Evolutionary conservation across 331 rosid genomes (phyloP), one percentile per base, ranked within the genome.

Genomic region (Stylosanthes scabra): DNA sequence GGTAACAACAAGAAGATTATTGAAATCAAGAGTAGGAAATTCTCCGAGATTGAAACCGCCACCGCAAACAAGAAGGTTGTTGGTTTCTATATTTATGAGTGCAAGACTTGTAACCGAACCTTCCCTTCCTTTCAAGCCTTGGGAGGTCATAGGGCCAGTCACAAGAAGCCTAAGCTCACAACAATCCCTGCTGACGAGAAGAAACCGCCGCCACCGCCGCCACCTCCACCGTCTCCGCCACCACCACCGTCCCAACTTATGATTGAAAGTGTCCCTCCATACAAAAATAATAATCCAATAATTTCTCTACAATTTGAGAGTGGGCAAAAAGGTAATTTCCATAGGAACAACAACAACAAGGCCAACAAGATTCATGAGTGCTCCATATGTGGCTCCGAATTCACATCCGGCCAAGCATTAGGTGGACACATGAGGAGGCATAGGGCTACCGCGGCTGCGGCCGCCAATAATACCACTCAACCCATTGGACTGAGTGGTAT

Each of bases 401-500:
- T 95, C 72, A 72, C 82, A 16, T 95, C 99, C 0, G 97, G 97
- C 0, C 99, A 95, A 82, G 99, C 97, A 13, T 83, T 95, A 55
- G 97, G 99, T 14, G 99, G 97, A 1, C 99, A 95, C 66, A 95
- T 95, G 99, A 91, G 99, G 60, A 82, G 99, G 75, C 99, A 95
- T 62, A 84, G 97, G 59, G 68, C 96, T 0, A 51, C 86, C 1
- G 6, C 84, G 3, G 74, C 46, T 56, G 1, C 63, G 2, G 37
- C 37, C 37, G 37, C 37, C 37, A 31, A 31, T 31, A 31, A 2
- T 31, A 25, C 20, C 20, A 11, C 49, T 37, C 11, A 64, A 14
- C 28, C 40, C 2, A 3, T 5, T 57, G 60, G 39, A 1, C 39
- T 34, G 4, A 14, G 39, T 2, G 27, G 28, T 50, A 56, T 42